Conservation (phyloP, 2,329 filamentous ascomycete genomes). For the Teratosphaeria epicoccoides region DNA sequence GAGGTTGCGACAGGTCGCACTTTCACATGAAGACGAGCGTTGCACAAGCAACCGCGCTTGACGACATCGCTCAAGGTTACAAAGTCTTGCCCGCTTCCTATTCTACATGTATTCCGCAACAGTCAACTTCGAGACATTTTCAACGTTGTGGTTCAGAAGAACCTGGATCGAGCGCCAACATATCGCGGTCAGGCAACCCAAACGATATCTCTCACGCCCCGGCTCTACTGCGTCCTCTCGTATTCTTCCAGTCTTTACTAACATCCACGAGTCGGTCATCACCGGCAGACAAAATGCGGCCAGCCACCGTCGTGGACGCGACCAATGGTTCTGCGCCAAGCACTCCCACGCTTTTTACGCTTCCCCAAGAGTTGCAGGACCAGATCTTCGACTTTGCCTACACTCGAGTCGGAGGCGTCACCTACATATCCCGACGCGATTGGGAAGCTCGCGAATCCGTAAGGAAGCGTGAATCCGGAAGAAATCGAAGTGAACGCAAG, state of each 20-base stretch:
- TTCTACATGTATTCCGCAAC: too few relatives aligned
- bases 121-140: too few relatives aligned
- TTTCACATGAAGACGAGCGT: neutral
- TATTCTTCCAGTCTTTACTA: too few relatives aligned
- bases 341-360: neutral
- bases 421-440: too few relatives aligned
- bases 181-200: too few relatives aligned
- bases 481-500: neutral
- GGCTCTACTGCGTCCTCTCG: too few relatives aligned
- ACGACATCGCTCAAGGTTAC: too few relatives aligned
- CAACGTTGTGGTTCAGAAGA: too few relatives aligned
- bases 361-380: constrained; percentile 4
- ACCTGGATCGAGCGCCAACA: too few relatives aligned
- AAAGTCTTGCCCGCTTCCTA: too few relatives aligned
- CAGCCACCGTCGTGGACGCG: neutral
- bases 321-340: neutral
- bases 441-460: neutral
- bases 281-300: neutral
- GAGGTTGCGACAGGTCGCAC: neutral
- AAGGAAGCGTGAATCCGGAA: neutral
- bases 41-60: neutral
- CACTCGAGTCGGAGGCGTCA: neutral
- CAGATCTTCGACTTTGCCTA: neutral
- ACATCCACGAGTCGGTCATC: neutral
- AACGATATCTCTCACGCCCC: too few relatives aligned